These are phyloP conservation scores for Helenozyma baotianmanensis DNA, from an alignment of 805 yeast genomes.

Conservation along the genomic window DNA sequence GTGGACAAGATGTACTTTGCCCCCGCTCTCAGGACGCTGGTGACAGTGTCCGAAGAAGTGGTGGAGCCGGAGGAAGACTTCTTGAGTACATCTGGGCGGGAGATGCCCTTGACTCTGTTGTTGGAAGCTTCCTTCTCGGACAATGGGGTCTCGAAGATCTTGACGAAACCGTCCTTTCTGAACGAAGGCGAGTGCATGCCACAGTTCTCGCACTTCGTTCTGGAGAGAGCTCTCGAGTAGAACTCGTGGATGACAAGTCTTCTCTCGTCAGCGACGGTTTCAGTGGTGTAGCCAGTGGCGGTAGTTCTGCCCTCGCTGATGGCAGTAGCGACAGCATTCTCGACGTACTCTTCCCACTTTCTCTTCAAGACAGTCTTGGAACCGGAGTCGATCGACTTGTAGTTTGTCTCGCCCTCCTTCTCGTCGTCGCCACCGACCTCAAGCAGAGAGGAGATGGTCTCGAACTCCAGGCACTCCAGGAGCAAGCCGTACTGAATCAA, in stretches of 20 bases:
- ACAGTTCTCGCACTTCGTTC: conserved; percentile 94
- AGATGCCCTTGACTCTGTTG: conserved; percentile 77
- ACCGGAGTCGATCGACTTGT: conserved; percentile 29
- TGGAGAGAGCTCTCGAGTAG: conserved; percentile 63
- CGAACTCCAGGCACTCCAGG: conserved; percentile 71
- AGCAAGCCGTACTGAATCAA: conserved; percentile 86
- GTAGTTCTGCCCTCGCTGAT: conserved; percentile 70
- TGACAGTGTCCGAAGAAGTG: conserved; percentile 27
- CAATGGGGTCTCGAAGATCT: conserved; percentile 84
- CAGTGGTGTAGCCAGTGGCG: conserved; percentile 67
- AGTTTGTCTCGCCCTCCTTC: conserved; percentile 35
- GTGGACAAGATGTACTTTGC: conserved; percentile 84
- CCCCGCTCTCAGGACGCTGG: conserved; percentile 58
- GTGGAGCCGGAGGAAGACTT: conserved; percentile 23
- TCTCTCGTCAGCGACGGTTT: conserved; percentile 84
- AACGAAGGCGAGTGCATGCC: conserved; percentile 91
- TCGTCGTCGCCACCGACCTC: conserved; percentile 34
- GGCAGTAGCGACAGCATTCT: conserved; percentile 66
- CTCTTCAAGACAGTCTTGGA: conserved; percentile 41
- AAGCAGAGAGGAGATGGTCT: conserved; percentile 42
- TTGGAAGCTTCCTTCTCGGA: conserved; percentile 75
- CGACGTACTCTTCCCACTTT: conserved; percentile 67
- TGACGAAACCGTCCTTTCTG: conserved; percentile 91
- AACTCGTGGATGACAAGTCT: conserved; percentile 68
- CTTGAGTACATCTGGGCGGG: conserved; percentile 64